Evolutionary conservation across 2,329 filamentous ascomycete genomes (phyloP), one percentile per base, ranked within the genome.

Genomic region (Colletotrichum liriopes): DNA sequence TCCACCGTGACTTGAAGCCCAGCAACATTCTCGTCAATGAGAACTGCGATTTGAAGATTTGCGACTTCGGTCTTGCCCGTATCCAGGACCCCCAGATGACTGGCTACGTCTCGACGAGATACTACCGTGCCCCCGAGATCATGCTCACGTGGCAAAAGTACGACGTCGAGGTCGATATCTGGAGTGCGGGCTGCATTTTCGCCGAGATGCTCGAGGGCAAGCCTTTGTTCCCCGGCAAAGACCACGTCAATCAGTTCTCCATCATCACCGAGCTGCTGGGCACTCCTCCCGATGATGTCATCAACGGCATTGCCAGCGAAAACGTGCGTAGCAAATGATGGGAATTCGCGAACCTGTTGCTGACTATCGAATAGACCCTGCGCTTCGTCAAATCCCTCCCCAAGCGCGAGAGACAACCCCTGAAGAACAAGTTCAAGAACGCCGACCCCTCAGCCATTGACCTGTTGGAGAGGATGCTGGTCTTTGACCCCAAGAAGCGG

Each of bases 71-170:
- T 76, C 89, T 99, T 73, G 96, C 96, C 65, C 94, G 96, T 83
- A 98, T 99, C 79, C 96, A 99, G 83, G 96, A 99, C 81, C 96
- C 96, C 45, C 96, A 99, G 85, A 99, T 99, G 96, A 99, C 96
- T 52, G 96, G 96, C 77, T 99, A 99, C 81, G 96, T 99, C 73
- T 98, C 96, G 59, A 99, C 96, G 74, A 90, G 96, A 88, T 99
- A 99, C 88, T 99, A 99, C 89, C 92, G 96, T 79, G 96, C 96
- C 11, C 96, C 96, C 23, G 96, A 99, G 84, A 99, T 99, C 81
- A 99, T 99, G 96, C 94, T 99, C 81, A 98, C 96, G 75, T 99
- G 96, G 96, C 96, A 99, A 87, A 99, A 99, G 86, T 99, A 99
- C 85, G 96, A 99, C 78, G 92, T 98, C 59, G 96, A 98, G 86